Evolutionary conservation across 768 basidiomycete species (phyloP).

Genomic region (Hypholoma fasciculare): DNA sequence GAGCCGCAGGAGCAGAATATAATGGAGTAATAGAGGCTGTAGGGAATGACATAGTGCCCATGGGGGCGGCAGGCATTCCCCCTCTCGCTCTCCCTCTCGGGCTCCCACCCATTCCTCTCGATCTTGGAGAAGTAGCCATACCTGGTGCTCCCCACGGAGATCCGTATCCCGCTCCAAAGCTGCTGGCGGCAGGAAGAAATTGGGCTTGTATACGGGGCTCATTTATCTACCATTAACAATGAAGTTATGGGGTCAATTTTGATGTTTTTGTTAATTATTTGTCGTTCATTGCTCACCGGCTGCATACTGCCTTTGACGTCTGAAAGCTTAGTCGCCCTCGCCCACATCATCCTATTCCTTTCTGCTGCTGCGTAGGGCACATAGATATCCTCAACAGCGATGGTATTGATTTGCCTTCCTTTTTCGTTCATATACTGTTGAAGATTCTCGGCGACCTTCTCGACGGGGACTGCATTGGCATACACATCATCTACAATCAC

Average conservation of each 20-base stretch:
- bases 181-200: neutral
- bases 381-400: constrained; percentile 26
- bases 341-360: constrained; percentile 20
- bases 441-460: constrained; percentile 21
- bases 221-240: neutral
- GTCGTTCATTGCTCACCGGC: constrained; percentile 1
- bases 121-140: neutral
- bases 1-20: neutral
- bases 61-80: neutral
- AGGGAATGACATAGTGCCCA: neutral
- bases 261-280: neutral
- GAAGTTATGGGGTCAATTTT: neutral
- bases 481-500: constrained; percentile 28
- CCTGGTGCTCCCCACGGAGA: neutral
- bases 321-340: constrained; percentile 10
- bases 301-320: constrained; percentile 8
- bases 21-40: neutral
- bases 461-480: constrained; percentile 20
- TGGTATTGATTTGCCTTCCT: constrained; percentile 23
- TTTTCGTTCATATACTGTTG: constrained; percentile 18
- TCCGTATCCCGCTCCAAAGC: neutral
- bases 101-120: no score
- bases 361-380: constrained; percentile 10
- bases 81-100: neutral
- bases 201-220: constrained; percentile 2